phyloP scores from a whole-genome alignment of 2,329 filamentous ascomycete species.

The Neopestalotiopsis rosae region DNA sequence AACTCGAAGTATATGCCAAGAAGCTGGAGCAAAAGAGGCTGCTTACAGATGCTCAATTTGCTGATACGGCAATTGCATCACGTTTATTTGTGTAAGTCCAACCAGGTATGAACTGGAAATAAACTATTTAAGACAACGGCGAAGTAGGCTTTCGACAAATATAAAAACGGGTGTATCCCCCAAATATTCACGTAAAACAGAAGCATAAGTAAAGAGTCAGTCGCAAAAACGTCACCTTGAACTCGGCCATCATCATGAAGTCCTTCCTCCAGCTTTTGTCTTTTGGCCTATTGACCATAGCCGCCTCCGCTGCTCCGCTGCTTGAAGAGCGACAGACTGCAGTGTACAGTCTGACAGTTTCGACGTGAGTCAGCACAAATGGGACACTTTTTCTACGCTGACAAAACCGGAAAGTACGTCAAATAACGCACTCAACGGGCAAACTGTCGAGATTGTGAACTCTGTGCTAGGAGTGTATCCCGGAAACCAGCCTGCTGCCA shows the following conservation, averaged over 20 bases:
- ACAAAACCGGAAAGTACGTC: neutral
- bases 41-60: neutral
- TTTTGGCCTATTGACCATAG: slow-evolving; percentile 29
- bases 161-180: neutral
- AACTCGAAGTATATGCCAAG: neutral
- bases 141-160: neutral
- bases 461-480: slow-evolving; percentile 37
- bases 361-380: slow-evolving; percentile 26
- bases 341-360: slow-evolving; percentile 33
- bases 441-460: slow-evolving; percentile 6
- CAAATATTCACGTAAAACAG: neutral
- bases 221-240: neutral
- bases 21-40: neutral
- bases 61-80: neutral
- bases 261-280: slow-evolving; percentile 29
- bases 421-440: neutral
- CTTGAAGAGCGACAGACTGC: slow-evolving; percentile 26
- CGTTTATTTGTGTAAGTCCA: neutral
- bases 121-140: neutral
- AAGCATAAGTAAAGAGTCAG: neutral
- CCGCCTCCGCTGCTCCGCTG: slow-evolving; percentile 27
- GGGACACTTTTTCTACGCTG: too few relatives aligned
- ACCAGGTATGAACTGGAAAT: neutral
- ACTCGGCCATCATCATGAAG: slow-evolving; percentile 30
- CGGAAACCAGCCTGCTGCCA: slow-evolving; percentile 24